phyloP scores from a whole-genome alignment of 2,329 filamentous ascomycete genomes.

The Neopestalotiopsis sp. region DNA sequence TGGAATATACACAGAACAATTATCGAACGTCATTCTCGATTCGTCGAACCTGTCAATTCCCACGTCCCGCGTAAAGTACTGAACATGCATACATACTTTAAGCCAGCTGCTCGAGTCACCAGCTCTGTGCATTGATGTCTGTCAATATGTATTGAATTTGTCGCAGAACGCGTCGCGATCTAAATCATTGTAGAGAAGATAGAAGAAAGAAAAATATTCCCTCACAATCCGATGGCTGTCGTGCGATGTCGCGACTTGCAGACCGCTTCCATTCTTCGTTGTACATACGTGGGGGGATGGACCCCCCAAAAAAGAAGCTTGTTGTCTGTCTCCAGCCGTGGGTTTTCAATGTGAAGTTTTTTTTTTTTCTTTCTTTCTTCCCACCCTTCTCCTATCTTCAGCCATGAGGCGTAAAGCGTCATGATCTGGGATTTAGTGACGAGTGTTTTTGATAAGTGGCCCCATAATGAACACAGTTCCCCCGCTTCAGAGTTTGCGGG shows the following conservation, averaged over 20 bases:
- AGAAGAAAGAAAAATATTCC: constrained; percentile 7
- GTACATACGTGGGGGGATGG: constrained; percentile 5
- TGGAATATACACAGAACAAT: constrained; percentile 15
- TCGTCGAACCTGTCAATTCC: background rate
- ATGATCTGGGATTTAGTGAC: background rate
- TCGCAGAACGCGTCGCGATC: constrained; percentile 15
- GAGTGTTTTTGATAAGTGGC: constrained; percentile 13
- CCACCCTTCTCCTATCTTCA: background rate
- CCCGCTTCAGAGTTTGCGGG: constrained; percentile 1
- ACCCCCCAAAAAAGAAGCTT: background rate
- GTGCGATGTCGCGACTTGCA: constrained; percentile 7
- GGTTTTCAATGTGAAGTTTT: background rate
- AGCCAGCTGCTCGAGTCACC: background rate
- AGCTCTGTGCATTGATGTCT: background rate
- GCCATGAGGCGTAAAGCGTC: constrained; percentile 5
- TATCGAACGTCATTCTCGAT: constrained; percentile 4
- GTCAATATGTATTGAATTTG: background rate
- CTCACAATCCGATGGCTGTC: constrained; percentile 10
- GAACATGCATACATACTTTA: background rate
- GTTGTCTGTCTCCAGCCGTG: background rate
- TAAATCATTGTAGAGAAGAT: background rate
- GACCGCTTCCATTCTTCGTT: constrained; percentile 7
- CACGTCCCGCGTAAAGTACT: too few species aligned
- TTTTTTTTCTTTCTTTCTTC: background rate
- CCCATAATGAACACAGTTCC: constrained; percentile 10